Evolutionary conservation across 257 asterid species (phyloP).

Genomic region (Jacaranda mimosifolia): DNA sequence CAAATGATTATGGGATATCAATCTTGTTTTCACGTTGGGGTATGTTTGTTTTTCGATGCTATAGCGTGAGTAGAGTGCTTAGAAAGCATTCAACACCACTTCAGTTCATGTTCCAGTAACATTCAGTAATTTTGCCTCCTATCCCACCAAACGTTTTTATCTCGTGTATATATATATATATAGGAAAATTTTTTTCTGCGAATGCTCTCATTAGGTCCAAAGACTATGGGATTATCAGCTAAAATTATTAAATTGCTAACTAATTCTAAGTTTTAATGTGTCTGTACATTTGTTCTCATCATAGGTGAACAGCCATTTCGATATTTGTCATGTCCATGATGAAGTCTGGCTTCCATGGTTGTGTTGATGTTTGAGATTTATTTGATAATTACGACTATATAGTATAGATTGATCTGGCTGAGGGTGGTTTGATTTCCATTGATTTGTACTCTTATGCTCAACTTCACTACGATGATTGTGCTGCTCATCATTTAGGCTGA

Average conservation of each 20-base stretch:
- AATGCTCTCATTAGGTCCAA: not conserved
- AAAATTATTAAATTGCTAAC: too few relatives aligned
- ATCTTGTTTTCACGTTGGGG: not conserved
- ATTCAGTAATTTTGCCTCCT: not conserved
- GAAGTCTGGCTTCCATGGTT: not conserved
- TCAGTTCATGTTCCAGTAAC: not conserved
- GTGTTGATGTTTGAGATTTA: not conserved
- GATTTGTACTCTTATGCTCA: not conserved
- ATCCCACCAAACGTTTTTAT: not conserved
- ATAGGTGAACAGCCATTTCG: not conserved
- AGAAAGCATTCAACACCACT: not conserved
- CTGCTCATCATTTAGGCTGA: not conserved
- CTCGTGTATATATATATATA: too few relatives aligned
- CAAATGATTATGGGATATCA: slow-evolving; percentile 10
- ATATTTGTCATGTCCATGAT: not conserved
- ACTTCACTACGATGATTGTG: too few relatives aligned
- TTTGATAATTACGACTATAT: not conserved
- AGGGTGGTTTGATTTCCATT: not conserved
- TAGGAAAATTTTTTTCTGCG: not conserved
- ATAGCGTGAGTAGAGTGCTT: not conserved
- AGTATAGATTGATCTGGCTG: not conserved
- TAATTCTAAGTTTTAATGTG: not conserved
- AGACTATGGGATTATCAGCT: not conserved
- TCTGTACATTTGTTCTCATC: not conserved
- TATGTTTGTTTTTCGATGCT: not conserved